phyloP scores from a whole-genome alignment of 352 stramenopile genomes.

The Phytopythium mirpurense region DNA sequence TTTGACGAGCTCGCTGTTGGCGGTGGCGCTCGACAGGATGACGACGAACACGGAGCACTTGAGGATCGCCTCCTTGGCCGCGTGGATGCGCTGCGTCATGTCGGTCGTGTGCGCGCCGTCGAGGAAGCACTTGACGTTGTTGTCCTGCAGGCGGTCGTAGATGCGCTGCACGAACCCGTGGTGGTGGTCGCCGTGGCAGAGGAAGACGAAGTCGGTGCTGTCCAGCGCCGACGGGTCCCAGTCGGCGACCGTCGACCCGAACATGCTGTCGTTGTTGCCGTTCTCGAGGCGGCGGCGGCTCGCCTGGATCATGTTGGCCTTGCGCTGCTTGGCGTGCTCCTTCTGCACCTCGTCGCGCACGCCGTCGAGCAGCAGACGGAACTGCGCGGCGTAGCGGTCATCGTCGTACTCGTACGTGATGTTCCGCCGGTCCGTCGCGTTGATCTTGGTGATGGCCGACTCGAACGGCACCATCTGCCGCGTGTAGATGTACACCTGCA shows the following conservation, averaged over 20 bases:
- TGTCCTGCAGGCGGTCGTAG: conserved; percentile 50
- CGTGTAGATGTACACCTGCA: conserved; percentile 84
- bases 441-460: conserved; percentile 49
- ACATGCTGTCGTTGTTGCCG: conserved; percentile 17
- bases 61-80: conserved; percentile 73
- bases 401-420: conserved; percentile 71
- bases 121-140: conserved; percentile 41
- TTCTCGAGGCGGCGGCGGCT: conserved; percentile 11
- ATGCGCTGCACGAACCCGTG: conserved; percentile 51
- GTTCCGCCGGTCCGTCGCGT: conserved; percentile 46
- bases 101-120: conserved; percentile 43
- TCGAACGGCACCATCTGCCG: conserved; percentile 82
- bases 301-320: conserved; percentile 33
- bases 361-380: conserved; percentile 63
- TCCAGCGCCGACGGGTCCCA: conserved; percentile 26
- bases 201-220: conserved; percentile 53
- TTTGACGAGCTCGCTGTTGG: conserved; percentile 66
- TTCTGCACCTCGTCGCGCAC: conserved; percentile 75
- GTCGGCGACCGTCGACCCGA: conserved; percentile 26
- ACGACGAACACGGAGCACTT: conserved; percentile 73
- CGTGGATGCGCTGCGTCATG: conserved; percentile 59
- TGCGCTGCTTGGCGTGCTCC: conserved; percentile 66
- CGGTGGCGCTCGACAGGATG: conserved; percentile 59
- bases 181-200: conserved; percentile 70
- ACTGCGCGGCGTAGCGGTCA: conserved; percentile 39